Base-by-base conservation (phyloP, 2,329 filamentous ascomycete species). In the Annulohypoxylon truncatum region DNA sequence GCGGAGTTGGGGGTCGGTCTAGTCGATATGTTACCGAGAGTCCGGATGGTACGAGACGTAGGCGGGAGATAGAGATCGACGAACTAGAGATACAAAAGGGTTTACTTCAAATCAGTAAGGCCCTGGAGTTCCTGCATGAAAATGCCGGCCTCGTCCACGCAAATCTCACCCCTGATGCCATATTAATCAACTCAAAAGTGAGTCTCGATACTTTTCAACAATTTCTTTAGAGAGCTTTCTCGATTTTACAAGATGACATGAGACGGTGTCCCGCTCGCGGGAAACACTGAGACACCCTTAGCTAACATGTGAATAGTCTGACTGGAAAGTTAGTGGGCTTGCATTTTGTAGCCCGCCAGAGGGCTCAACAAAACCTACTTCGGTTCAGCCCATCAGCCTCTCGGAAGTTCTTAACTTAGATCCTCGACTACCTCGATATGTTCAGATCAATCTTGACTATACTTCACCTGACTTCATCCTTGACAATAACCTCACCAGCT, bases 81-180 rank as follows among this genome's bases (percentile, higher is more conserved):
- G 96, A 98, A 80, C 83, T 99, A 64, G 96, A 99, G 79, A 96
- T 98, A 73, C 96, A 99, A 78, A 99, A 99, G 80, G 96, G 96
- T 0, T 79, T 99, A 68, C 82, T 98, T 66, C 96, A 99, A 78
- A 87, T 99, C 68, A 94, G 91, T 75, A 97, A 97, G 78, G 95
- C 94, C 2, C 83, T 98, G 28, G 95, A 98, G 79, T 98, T 98
- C 76, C 81, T 98, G 65, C 95, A 98, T 76, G 95, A 98, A 76
- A 97, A 95, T 76, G 95, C 95, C 8, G 93, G 93, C 0, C 85
- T 99, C 51, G 93, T 98, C 0, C 96, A 99, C 79, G 93, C 92
- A 50, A 99, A 99, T 76, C 79, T 99, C 69, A 98, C 94, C 0
- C 96, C 96, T 0, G 95, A 98, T 69, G 92, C 94, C 15, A 89